Evolutionary conservation across 2,329 filamentous ascomycete genomes (phyloP), one percentile per base, ranked within the genome.

Genomic region (Neofusicoccum cordaticola): DNA sequence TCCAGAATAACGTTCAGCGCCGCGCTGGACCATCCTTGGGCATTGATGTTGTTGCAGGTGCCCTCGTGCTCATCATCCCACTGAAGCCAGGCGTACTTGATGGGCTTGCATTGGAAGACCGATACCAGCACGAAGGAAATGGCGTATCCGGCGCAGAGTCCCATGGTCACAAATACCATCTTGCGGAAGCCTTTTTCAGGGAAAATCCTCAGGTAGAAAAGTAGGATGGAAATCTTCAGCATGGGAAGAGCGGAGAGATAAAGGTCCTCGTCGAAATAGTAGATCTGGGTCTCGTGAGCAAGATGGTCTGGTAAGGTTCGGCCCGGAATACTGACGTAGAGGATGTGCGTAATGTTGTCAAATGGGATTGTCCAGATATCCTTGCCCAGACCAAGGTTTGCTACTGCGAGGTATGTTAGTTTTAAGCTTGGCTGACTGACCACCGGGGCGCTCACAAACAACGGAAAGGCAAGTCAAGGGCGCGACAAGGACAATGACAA

Each of bases 291-390:
- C 27, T 8, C 22, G 12, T 61, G 4, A 56, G 37, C 41, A 13
- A 42, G 7, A 48, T 48, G 37, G 6, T 47, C 11, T 3, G 19
- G 15, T 39, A 58, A 31, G 13, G 15, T 45, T 17, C 19, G 31
- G 41, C 7, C 8, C 1, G 35, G 4, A 22, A 13, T 27, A 64
- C 69, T 64, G 66, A 72, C 73, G 45, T 75, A 73, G 7, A 77
- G 70, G 34, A 86, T 82, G 0, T 70, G 68, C 7, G 78, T 81
- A 44, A 86, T 78, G n/a, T 78, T 73, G 0, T 77, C 69, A 1
- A 75, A 71, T 0, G 74, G 68, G 2, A 86, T 67, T 0, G 80
- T 81, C 83, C 83, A 86, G 34, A 85, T 77, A 64, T 86, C 83
- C 17, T 72, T 78, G 1, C 83, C 82, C 6, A 85, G 70, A 0